phyloP scores from a whole-genome alignment of 176 grass and related monocot species.

The Triticum turgidum region DNA sequence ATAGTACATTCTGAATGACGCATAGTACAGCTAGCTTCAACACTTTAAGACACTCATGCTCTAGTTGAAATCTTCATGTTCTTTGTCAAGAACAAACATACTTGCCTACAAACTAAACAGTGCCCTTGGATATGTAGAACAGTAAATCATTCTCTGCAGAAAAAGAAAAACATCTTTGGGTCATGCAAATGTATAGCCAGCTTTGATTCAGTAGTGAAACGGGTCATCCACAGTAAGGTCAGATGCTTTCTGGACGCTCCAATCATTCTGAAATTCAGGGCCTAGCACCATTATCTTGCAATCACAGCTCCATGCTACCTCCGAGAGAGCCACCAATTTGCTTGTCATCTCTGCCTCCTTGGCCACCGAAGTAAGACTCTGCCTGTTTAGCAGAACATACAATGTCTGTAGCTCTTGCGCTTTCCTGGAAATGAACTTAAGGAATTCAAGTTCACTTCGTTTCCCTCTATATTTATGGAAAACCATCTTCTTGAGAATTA shows the following conservation, averaged over 20 bases:
- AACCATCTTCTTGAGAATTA: background rate
- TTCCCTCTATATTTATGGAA: background rate
- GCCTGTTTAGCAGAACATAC: background rate
- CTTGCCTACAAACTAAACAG: background rate
- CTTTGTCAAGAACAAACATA: background rate
- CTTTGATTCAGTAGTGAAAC: background rate
- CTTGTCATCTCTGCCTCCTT: background rate
- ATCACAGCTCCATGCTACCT: background rate
- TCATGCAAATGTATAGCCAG: background rate
- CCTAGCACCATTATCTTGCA: background rate
- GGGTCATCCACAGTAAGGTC: conserved; percentile 6
- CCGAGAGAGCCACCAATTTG: background rate
- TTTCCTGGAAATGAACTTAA: background rate
- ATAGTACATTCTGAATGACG: background rate
- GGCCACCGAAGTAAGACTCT: background rate
- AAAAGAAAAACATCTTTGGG: background rate
- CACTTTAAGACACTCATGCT: background rate
- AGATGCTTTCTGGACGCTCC: background rate
- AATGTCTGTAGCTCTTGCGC: background rate
- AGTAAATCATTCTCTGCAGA: background rate
- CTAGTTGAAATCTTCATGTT: background rate
- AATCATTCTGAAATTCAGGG: background rate
- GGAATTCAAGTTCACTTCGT: background rate
- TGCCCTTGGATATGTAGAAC: background rate
- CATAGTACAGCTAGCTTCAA: background rate